These are phyloP conservation scores for Penicillium canescens DNA, from an alignment of 495 filamentous ascomycete species.

Conservation along the genomic window DNA sequence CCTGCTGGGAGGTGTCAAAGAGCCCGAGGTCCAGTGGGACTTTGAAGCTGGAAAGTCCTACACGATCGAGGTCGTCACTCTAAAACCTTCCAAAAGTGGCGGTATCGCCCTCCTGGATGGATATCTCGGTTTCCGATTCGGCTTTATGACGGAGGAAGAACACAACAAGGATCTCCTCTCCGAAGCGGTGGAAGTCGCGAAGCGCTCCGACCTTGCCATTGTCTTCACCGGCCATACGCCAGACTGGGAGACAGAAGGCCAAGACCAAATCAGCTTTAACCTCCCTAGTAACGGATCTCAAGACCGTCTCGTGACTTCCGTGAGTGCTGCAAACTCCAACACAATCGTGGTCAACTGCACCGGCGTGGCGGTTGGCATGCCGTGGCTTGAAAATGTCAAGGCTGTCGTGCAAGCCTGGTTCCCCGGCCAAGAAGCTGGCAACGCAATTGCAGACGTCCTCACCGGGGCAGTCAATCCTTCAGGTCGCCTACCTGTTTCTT, in stretches of 20 bases:
- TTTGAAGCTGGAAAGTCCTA: constrained; percentile 13
- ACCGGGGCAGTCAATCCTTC: constrained; percentile 76
- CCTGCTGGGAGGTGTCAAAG: constrained; percentile 1
- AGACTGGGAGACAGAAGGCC: constrained; percentile 44
- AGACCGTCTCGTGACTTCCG: constrained; percentile 67
- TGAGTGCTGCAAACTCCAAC: constrained; percentile 26
- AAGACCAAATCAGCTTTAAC: constrained; percentile 70
- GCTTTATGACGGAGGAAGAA: constrained; percentile 13
- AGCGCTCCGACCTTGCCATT: constrained; percentile 8
- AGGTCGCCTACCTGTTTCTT: constrained; percentile 75
- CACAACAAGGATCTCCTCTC: constrained; percentile 8
- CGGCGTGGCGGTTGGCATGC: constrained; percentile 69
- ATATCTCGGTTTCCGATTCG: constrained; percentile 7
- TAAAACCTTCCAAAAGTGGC: neutral
- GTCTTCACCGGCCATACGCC: constrained; percentile 16
- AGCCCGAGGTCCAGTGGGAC: constrained; percentile 6
- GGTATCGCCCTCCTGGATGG: constrained; percentile 2
- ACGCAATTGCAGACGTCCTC: constrained; percentile 75
- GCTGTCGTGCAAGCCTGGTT: constrained; percentile 82
- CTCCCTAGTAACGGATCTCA: constrained; percentile 60
- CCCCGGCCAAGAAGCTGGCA: constrained; percentile 80
- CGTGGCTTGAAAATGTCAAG: constrained; percentile 70
- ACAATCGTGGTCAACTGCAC: constrained; percentile 56
- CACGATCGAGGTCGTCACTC: neutral
- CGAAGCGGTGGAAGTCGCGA: constrained; percentile 13